Conservation (phyloP, 495 filamentous ascomycete genomes). For the Penicillium nucicola region DNA sequence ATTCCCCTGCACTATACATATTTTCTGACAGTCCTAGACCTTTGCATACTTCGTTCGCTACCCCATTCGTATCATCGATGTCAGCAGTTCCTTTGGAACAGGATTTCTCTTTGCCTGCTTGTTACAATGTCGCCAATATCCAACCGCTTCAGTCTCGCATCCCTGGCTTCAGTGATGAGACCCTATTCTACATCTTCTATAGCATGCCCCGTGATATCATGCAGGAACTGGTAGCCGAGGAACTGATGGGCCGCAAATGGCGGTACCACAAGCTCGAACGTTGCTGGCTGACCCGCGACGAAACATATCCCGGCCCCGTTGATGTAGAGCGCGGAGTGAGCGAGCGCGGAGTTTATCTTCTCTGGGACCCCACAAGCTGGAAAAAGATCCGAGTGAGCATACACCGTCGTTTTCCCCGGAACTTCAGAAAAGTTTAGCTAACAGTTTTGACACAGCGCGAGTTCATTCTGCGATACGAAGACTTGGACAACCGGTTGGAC, state of each 20-base stretch:
- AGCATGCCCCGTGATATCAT: conserved; percentile 78
- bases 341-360: conserved; percentile 84
- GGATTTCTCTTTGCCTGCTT: conserved; percentile 73
- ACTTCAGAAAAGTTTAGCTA: neutral
- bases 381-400: conserved; percentile 69
- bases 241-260: conserved; percentile 85
- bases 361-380: conserved; percentile 86
- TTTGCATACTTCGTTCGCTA: conserved; percentile 61
- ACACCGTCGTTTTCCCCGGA: neutral
- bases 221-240: conserved; percentile 79
- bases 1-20: conserved; percentile 12
- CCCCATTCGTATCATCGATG: conserved; percentile 67
- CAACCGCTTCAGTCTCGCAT: conserved; percentile 77
- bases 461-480: conserved; percentile 74
- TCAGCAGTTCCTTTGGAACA: conserved; percentile 68
- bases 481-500: conserved; percentile 62
- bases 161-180: conserved; percentile 82
- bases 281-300: conserved; percentile 89
- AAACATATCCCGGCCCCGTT: conserved; percentile 62
- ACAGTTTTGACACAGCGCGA: conserved; percentile 54
- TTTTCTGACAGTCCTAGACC: conserved; percentile 36
- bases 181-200: conserved; percentile 93
- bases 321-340: conserved; percentile 58
- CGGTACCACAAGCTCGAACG: conserved; percentile 86
- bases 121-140: conserved; percentile 85